Base-by-base conservation (phyloP, 2,329 filamentous ascomycete species). In the Aspergillus floridensis region DNA sequence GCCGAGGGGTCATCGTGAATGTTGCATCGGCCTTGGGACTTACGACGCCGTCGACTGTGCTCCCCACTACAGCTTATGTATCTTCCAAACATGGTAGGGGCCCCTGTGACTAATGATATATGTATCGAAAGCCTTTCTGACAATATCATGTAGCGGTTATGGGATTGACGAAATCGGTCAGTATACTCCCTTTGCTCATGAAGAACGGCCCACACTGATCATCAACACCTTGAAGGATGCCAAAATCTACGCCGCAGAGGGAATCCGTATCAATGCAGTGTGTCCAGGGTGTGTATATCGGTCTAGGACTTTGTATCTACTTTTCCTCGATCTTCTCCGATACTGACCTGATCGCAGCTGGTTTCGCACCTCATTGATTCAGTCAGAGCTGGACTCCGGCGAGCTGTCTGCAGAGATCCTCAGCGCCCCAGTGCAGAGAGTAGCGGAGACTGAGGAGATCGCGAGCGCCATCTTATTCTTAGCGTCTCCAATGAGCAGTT, bases 181-280 rank as follows among this genome's bases (percentile, higher is more conserved):
- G 57, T 16, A 44, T 16, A 5, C 16, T 12, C 5, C 11, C 2
- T 35, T 46, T 7, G 24, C 31, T 12, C 22, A 35, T 3, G 22
- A 19, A 31, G 22, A 50, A 7, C 35, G 22, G 2, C 7, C 48
- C 2, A 35, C 22, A 35, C n/a, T 31, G 26, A 26, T 22, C 16
- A 14, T 14, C 4, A 19, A 3, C 16, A 35, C n/a, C 12, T 19
- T 31, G 7, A 6, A 52, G 49, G 84, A 86, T 62, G 84, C 81
- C 1, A 78, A 80, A 52, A 76, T 77, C 1, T 86, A 86, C 71
- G 81, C 80, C 0, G 66, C 75, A 4, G 66, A 76, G 52, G 79
- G 79, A 3, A 84, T 87, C 58, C 80, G 84, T 52, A 82, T 87
- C 69, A 87, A 87, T 65, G 83, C 83, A 2, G 80, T 87, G n/a